phyloP scores from a whole-genome alignment of 2,329 filamentous ascomycete species.

The Trichoderma pleuroti region DNA sequence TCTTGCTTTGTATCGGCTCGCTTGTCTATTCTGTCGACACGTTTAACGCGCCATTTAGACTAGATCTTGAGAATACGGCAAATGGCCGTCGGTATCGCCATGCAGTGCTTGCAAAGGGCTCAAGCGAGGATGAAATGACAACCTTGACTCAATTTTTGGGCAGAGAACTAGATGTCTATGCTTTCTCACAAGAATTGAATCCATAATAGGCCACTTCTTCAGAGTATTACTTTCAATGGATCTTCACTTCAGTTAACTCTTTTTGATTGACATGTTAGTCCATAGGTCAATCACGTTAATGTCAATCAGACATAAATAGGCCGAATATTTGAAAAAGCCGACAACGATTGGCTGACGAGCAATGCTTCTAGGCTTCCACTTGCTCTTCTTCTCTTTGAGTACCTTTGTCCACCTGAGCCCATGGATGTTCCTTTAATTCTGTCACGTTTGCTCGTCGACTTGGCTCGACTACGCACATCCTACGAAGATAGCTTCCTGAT shows the following conservation, averaged over 20 bases:
- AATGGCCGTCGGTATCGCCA: background rate
- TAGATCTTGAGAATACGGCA: background rate
- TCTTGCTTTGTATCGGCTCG: background rate
- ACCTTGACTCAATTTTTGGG: background rate
- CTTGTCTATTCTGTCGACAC: background rate
- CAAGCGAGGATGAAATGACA: background rate
- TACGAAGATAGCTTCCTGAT: background rate
- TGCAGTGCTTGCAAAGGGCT: background rate
- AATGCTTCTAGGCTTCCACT: background rate
- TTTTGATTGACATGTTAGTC: background rate
- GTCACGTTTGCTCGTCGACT: background rate
- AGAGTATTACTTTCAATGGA: background rate
- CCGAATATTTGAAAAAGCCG: too few species aligned
- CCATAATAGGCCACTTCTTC: background rate
- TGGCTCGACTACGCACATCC: background rate
- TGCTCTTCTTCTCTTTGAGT: background rate
- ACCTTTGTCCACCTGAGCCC: background rate
- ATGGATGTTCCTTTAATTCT: background rate
- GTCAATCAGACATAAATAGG: background rate
- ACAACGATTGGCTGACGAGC: too few species aligned
- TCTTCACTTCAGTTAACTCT: background rate
- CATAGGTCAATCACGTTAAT: background rate
- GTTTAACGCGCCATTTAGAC: background rate
- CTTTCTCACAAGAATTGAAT: background rate
- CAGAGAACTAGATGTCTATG: background rate